Base-by-base conservation (phyloP, 371 early-diverging fungal species). In the Aphelidium insulamus region DNA sequence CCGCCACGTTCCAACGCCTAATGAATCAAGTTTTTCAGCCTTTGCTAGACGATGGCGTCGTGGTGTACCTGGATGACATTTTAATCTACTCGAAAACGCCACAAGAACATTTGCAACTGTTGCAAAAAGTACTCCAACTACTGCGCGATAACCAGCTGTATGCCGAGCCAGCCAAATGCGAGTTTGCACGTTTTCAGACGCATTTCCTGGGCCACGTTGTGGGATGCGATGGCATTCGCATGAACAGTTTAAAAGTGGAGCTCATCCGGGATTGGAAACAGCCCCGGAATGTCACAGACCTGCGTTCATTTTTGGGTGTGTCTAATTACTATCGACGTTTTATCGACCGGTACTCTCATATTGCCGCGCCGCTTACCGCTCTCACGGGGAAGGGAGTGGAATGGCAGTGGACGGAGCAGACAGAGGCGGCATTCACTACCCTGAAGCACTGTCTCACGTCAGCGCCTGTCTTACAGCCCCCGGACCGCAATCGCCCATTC, bases 241-340 rank as follows among this genome's bases (percentile, higher is more conserved):
- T 49, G 20, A 55, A 63, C 27, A 46, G 48, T 0, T 24, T 25
- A 5, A 52, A 53, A 26, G 37, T 66, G 0, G 26, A 34, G 9
- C 40, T 45, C 4, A 45, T 77, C 2, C n/a, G 32, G 0, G 33
- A 52, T 12, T 52, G 54, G 49, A 48, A 43, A 2, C 10, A 21
- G 0, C 66, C 59, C 0, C 33, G 2, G 0, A 28, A 23, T 14
- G 42, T 49, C 0, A 45, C 40, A 2, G 46, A 66, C 9, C 23
- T 72, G 0, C 50, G 49, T 31, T 35, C 30, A 1, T 66, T 72
- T 40, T 39, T 66, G 0, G 70, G 72, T 0, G 39, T 62, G 14
- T 37, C 50, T 5, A 60, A 59, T n/a, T 70, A 47, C 38, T 62
- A 64, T 44, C 46, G 51, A 0, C 40, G 54, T 2, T 69, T 64